A percentile compares a stretch with the other conserved stretches of the same genome.
phyloP scores from a whole-genome alignment of 345 rosid species.

The Citrus inodora region DNA sequence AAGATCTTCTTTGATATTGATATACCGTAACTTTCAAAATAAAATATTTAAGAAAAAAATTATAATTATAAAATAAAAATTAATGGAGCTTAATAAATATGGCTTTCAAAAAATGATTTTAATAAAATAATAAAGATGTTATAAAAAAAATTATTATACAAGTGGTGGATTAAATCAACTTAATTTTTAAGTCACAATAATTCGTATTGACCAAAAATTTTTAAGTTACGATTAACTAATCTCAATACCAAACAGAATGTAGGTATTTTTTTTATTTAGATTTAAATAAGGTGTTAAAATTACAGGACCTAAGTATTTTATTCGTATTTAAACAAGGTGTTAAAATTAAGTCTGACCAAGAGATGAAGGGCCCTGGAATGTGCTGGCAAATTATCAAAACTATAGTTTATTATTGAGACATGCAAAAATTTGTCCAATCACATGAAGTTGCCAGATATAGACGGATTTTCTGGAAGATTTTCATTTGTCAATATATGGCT shows the following conservation, averaged over 20 bases:
- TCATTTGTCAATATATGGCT: background rate
- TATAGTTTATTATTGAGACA: background rate
- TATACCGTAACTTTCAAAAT: no score
- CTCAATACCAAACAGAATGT: no score
- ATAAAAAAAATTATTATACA: no score
- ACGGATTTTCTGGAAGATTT: background rate
- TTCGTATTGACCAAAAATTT: rapidly evolving
- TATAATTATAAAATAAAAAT: no score
- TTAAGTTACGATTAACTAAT: no score
- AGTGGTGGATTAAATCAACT: no score
- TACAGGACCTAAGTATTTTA: background rate
- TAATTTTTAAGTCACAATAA: no score
- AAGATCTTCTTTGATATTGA: no score
- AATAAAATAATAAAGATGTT: no score
- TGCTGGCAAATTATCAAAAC: background rate
- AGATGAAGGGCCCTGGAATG: background rate
- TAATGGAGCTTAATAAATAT: no score
- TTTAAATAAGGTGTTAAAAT: background rate
- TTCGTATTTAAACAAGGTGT: background rate
- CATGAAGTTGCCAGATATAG: background rate
- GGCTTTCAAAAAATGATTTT: no score
- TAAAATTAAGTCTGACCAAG: background rate
- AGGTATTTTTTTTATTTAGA: background rate
- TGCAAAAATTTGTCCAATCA: background rate
- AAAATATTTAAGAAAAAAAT: no score